A percentile compares a stretch with the other conserved stretches of the same genome.
Evolutionary conservation across 768 basidiomycete genomes (phyloP).

Genomic region (Boletus sp.): DNA sequence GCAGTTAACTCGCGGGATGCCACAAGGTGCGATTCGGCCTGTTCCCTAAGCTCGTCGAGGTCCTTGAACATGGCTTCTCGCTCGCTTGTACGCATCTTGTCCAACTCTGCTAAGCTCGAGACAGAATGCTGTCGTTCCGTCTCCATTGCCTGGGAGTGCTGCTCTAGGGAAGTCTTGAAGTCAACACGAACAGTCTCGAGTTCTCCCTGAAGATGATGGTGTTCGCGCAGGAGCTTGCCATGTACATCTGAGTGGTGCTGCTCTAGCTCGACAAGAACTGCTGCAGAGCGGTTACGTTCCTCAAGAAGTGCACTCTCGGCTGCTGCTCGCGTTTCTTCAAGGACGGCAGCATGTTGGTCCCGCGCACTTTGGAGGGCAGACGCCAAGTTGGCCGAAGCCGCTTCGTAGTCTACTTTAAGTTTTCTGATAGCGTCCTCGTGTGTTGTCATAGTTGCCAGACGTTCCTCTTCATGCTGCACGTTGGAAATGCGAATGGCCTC

Average conservation of each 20-base stretch:
- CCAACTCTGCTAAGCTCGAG: constrained; percentile 16
- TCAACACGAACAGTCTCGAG: constrained; percentile 54
- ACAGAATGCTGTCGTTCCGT: constrained; percentile 28
- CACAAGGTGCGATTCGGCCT: constrained; percentile 49
- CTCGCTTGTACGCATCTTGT: constrained; percentile 20
- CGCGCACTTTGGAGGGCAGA: constrained; percentile 37
- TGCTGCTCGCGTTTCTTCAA: constrained; percentile 37
- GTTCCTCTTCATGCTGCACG: constrained; percentile 36
- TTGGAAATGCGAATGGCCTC: constrained; percentile 32
- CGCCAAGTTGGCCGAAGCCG: constrained; percentile 41
- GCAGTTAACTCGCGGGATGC: constrained; percentile 40
- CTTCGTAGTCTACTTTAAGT: constrained; percentile 48
- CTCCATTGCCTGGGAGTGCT: constrained; percentile 20
- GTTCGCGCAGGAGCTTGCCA: constrained; percentile 37
- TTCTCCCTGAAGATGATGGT: constrained; percentile 43
- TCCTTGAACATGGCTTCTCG: constrained; percentile 40
- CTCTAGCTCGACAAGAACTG: constrained; percentile 48
- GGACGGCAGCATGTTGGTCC: constrained; percentile 31
- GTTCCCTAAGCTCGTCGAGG: constrained; percentile 46
- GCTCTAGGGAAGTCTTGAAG: constrained; percentile 26
- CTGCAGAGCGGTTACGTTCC: constrained; percentile 46
- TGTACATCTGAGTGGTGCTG: constrained; percentile 47
- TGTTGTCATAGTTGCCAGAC: constrained; percentile 31
- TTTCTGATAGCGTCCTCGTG: constrained; percentile 42
- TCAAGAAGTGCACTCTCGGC: constrained; percentile 37